Evolutionary conservation across 2,329 filamentous ascomycete species (phyloP), one percentile per base, ranked within the genome.

Genomic region (Monilinia polystroma): DNA sequence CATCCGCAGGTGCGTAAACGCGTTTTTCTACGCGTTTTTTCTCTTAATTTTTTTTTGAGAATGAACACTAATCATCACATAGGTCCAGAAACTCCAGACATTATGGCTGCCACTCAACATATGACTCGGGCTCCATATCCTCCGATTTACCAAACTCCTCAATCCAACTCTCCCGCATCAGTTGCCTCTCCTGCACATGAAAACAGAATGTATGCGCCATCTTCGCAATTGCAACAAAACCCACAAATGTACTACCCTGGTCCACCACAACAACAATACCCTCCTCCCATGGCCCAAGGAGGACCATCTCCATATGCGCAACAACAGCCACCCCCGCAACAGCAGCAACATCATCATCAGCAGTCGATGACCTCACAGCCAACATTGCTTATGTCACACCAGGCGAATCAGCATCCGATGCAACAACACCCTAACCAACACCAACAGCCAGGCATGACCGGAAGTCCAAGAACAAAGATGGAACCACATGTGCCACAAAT

Each of bases 81-180:
- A 73, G 70, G 70, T 54, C 68, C 71, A 86, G 85, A 87, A 76
- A 85, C 83, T 68, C 82, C 83, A 80, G 85, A 87, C 72, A 88
- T 88, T 82, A 89, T 86, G 84, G 89, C 88, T 80, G 83, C 85
- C 74, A 81, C 81, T 70, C 80, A 82, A 76, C 84, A 87, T 91
- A 90, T 92, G 79, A 83, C 87, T 73, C 78, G 82, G 59, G 78
- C 82, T 57, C 97, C 96, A 77, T 93, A 93, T 73, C 92, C 92
- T 68, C 96, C 97, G 77, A 84, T 84, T 43, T 97, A 97, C 78
- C 92, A 97, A 79, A 96, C 93, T 23, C 93, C 93, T 66, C 93
- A 97, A 81, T 96, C 93, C 66, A 96, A 94, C 79, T 97, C 94
- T 66, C 94, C 94, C 59, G 92, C 92, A 51, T 96, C 93, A 62